Base-by-base conservation (phyloP, 176 grass and related monocot genomes). In the Oryza meyeriana region DNA sequence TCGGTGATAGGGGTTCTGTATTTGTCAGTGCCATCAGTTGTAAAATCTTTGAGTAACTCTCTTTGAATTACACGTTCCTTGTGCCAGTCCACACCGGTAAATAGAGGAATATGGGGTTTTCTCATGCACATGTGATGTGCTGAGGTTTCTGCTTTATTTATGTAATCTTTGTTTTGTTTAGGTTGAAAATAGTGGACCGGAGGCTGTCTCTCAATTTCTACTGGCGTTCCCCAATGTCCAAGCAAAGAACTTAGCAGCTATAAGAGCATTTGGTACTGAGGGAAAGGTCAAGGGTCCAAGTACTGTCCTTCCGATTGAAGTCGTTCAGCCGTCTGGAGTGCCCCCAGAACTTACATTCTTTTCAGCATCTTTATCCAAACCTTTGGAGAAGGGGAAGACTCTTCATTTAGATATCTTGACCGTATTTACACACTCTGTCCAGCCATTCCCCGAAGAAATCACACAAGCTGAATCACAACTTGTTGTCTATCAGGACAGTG, bases 371-470 rank as follows among this genome's bases (percentile, higher is more conserved):
- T 77, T 99, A 65, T 71, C 75, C 40, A 94, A 99, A 91, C 61
- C 88, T 74, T 85, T 99, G 74, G 89, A 69, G 10, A 96, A 94
- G 87, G 89, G 97, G 33, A 89, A 87, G 73, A 87, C 57, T 75
- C 69, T 95, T 35, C 84, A 73, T 78, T 78, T 99, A 26, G 97
- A 99, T 62, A 74, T 96, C 61, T 63, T 99, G 14, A 66, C 89
- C 41, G 85, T 99, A 39, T 94, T 95, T 45, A 94, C 93, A 0
- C 89, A 90, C 81, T 85, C 89, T 83, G 83, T 99, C 42, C 90
- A 91, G 78, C 97, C 97, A 47, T 99, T 99, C 75, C 97, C 97
- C 20, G 91, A 99, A 78, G 93, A 99, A 88, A 99, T 99, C 82
- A 87, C 89, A 84, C 97, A 99, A 80, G 90, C 89, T 33, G 97